Conservation (phyloP, 306 rosid species). For the Lathyrus oleraceus region DNA sequence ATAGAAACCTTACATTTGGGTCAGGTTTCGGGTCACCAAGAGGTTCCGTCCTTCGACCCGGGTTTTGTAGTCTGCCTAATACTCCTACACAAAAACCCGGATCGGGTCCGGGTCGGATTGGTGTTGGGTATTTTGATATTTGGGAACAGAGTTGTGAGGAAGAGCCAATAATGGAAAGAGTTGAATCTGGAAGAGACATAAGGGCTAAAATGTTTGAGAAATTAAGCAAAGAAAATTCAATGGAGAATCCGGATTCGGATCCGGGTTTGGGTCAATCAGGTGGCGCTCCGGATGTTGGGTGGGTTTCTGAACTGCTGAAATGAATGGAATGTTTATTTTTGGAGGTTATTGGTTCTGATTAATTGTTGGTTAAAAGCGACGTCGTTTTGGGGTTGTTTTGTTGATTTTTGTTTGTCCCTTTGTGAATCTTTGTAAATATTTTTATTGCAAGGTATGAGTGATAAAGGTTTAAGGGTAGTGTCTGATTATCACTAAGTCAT, state of each 20-base stretch:
- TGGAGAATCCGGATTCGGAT: conserved; percentile 43
- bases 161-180: conserved; percentile 91
- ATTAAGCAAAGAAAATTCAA: conserved; percentile 72
- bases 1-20: conserved; percentile 52
- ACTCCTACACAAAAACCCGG: conserved; percentile 66
- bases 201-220: conserved; percentile 81
- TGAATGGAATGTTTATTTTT: conserved; percentile 23
- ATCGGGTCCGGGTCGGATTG: conserved; percentile 47
- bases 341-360: not conserved
- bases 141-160: conserved; percentile 60
- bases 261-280: not conserved
- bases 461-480: conserved; percentile 46
- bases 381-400: conserved; percentile 30
- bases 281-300: conserved; percentile 70
- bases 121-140: conserved; percentile 45
- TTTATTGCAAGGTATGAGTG: conserved; percentile 39
- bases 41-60: conserved; percentile 71
- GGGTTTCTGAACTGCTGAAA: conserved; percentile 81
- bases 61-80: conserved; percentile 64
- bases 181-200: conserved; percentile 82
- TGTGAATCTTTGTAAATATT: conserved; percentile 48
- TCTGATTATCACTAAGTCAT: not conserved
- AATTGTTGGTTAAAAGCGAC: conserved; percentile 10
- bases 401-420: not conserved
- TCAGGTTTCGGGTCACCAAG: conserved; percentile 65